Evolutionary conservation across 352 stramenopile genomes (phyloP).

Genomic region (Pythium aphanidermatum): DNA sequence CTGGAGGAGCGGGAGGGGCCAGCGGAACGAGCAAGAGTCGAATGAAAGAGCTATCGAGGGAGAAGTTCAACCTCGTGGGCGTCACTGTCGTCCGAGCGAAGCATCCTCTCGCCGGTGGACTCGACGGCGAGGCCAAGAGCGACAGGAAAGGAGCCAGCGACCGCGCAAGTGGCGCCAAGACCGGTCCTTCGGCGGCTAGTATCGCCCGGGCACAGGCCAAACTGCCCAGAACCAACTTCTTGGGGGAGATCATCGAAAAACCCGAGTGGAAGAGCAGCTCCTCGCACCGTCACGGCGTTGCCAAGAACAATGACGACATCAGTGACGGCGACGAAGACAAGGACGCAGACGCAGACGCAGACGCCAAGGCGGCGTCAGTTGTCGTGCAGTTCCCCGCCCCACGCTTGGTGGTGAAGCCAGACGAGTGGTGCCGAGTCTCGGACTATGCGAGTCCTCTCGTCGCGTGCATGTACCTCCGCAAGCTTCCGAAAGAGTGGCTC

Average conservation of each 20-base stretch:
- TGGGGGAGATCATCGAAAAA: conserved; percentile 55
- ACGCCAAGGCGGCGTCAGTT: conserved; percentile 1
- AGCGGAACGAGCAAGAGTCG: conserved; percentile 28
- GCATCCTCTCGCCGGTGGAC: not conserved
- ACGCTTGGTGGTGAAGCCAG: conserved; percentile 65
- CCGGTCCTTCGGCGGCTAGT: conserved; percentile 26
- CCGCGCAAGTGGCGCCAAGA: conserved; percentile 8
- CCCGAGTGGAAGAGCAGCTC: conserved; percentile 29
- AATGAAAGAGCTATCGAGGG: conserved; percentile 48
- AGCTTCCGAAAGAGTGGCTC: conserved; percentile 62
- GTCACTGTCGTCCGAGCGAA: conserved; percentile 42
- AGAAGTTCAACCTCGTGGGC: conserved; percentile 56
- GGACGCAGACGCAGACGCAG: not conserved
- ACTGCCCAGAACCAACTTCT: conserved; percentile 59
- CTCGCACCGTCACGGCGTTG: conserved; percentile 3
- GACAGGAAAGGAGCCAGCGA: conserved; percentile 1
- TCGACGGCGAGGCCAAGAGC: not conserved
- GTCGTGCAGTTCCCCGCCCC: conserved; percentile 27
- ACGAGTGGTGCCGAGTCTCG: conserved; percentile 67
- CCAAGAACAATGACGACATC: conserved; percentile 8
- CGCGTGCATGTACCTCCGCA: conserved; percentile 57
- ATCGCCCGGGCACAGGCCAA: conserved; percentile 39
- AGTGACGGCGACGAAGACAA: conserved; percentile 21
- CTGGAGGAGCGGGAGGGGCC: conserved; percentile 8
- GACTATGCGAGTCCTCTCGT: conserved; percentile 48